Evolutionary conservation across 495 filamentous ascomycete genomes (phyloP), one percentile per base, ranked within the genome.

Genomic region (Thermothielavioides terrestris): DNA sequence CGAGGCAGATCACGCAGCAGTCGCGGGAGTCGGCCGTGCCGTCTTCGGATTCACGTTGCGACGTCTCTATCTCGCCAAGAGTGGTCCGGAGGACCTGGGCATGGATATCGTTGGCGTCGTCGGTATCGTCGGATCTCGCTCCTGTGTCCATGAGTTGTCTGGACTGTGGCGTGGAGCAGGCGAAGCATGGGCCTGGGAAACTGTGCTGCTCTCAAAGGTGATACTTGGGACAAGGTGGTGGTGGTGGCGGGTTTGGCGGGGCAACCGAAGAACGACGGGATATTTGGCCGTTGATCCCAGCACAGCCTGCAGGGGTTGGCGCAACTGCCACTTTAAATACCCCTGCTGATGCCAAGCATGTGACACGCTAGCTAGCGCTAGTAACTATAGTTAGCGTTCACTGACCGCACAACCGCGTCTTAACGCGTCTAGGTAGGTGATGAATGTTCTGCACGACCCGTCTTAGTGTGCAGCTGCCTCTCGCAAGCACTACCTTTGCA

Each of bases 1-100:
- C 83, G 41, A 94, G 77, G 63, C 89, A 95, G 59, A 86, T 82
- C 45, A 83, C 79, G 63, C 82, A 86, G 60, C 69, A 73, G 37
- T 67, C 46, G 26, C 20, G 37, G n/a, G 42, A 2, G 14, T 50
- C 47, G 34, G 31, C 25, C 1, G 30, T 44, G 40, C 28, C 46
- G 37, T 20, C 46, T 53, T 17, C 23, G 15, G 11, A 22, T n/a
- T 21, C 23, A 6, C 44, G 42, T 37, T 58, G 46, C 18, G 58
- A 62, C 35, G 62, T 59, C 8, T 67, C 57, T 20, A 78, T 67
- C 54, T 75, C 70, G 45, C 50, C 57, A 11, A 77, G 73, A 1
- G 73, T 76, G 11, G 61, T 68, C 30, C 70, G 70, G 10, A 78
- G 63, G 3, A 76, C 62, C 56, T 62, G 62, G 43, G 70, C 58